Percentiles rank a stretch among this genome's conserved stretches.
These are phyloP conservation scores for Neurospora sp. DNA, from an alignment of 495 filamentous ascomycete species.

Conservation along the genomic window DNA sequence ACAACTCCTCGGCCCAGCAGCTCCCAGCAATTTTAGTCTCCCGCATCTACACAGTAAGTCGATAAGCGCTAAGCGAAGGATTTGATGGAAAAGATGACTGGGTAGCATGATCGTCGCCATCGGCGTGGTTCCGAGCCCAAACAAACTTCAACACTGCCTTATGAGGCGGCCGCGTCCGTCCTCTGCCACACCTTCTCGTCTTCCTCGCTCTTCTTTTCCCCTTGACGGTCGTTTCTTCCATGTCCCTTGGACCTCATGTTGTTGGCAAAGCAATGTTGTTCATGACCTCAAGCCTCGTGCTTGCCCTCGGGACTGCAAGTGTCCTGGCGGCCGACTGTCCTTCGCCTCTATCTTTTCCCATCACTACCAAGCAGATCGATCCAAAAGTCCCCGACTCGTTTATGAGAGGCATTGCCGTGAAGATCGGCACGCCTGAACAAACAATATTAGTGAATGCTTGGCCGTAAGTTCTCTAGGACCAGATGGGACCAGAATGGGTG, in stretches of 20 bases:
- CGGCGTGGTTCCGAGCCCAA: too few relatives aligned
- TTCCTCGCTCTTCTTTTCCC: background rate
- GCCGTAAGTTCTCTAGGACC: conserved; percentile 4
- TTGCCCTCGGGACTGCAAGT: background rate
- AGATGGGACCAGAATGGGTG: background rate
- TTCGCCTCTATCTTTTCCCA: conserved; percentile 8
- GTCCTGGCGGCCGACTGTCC: background rate
- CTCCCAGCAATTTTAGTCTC: background rate
- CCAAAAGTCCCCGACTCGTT: conserved; percentile 8
- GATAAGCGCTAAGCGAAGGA: background rate
- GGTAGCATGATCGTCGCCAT: background rate
- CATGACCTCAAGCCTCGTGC: background rate
- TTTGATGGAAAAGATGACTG: background rate
- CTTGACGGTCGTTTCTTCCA: background rate
- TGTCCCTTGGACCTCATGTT: background rate
- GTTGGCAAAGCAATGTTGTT: background rate
- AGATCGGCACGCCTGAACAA: conserved; percentile 13
- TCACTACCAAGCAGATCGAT: conserved; percentile 10
- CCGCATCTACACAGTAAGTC: too few relatives aligned
- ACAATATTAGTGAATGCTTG: conserved; percentile 13
- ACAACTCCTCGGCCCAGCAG: background rate
- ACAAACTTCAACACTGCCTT: background rate
- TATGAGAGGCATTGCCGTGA: conserved; percentile 12
- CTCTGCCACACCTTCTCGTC: background rate
- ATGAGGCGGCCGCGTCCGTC: background rate